Evolutionary conservation across 495 filamentous ascomycete genomes (phyloP), one percentile per base, ranked within the genome.

Genomic region (Alectoria sarmentosa): DNA sequence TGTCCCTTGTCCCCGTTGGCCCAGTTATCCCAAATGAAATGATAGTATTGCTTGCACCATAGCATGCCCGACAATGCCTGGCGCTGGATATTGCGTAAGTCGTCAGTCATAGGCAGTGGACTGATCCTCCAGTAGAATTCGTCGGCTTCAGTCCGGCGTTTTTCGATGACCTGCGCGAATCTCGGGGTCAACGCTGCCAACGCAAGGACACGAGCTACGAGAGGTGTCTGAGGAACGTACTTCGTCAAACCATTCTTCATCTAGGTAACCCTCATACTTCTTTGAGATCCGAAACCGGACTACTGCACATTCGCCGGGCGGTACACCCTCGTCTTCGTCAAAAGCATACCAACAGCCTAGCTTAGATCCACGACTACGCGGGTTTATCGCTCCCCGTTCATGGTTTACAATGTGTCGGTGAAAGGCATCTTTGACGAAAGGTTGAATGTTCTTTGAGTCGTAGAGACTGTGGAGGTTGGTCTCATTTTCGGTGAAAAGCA

Each of bases 21-120:
- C 59, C 59, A 61, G 28, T 61, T 28, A 61, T 96, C 92, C 90
- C 90, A 96, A 67, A 96, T 86, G 75, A 98, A 96, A 70, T 95
- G 86, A 73, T 98, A 98, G 75, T 89, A 90, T 75, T 98, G 92
- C 74, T 98, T 98, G 56, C 86, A 91, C 93, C 93, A 98, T 80
- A 98, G 85, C 94, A 98, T 97, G 49, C 93, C 93, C 0, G 90
- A 83, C 60, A 97, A 88, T 5, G 93, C 93, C 76, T 98, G 93
- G 61, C 93, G 83, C 72, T 98, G 93, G 68, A 98, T 92, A 75
- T 94, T 97, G 52, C 93, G 86, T 34, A 98, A 83, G 69, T 98
- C 93, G 41, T 98, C 93, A 14, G 88, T 83, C 89, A 98, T 95
- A 4, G 93, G 93, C 44, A 98, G 79, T 2, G 93, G 93, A 76